Evolutionary conservation across 305 asterid species (phyloP), one percentile per base, ranked within the genome.

Genomic region (Petunia hybrid): DNA sequence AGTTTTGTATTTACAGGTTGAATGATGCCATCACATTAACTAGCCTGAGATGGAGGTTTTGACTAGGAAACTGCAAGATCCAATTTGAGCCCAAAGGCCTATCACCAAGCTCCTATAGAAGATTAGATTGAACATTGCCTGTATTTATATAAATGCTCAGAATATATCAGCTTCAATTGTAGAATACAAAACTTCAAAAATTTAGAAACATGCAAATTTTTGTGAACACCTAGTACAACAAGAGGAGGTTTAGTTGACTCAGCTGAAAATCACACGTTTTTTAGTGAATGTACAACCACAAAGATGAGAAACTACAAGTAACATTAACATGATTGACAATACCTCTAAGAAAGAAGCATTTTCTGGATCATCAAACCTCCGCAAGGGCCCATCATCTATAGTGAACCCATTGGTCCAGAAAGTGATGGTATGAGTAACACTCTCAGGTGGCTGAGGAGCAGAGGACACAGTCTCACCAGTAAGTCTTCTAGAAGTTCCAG

Each of bases 351-450:
- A 91, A 51, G 91, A 31, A 51, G 91, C 93, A 86, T 92, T 92
- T 77, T 83, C 89, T 60, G 95, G 98, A 84, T 94, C 98, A 48
- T 92, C 94, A 55, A 94, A 77, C 85, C 97, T 87, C 82, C 93
- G 86, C 70, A 94, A 81, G 59, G 97, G 95, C 55, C 97, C 98
- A 83, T 89, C 93, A 82, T 94, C 88, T 5, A 94, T 84, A 2
- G 98, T 91, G 84, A 92, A 94, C 16, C 98, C 98, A 85, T 94
- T 90, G 57, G 91, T 89, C 95, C 97, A 94, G 51, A 91, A 89
- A 57, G 86, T 85, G 80, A 94, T 92, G 79, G 48, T 83, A 86
- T 89, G 95, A 46, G 51, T 86, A 13, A 89, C 86, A 82, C 56
- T 71, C 78, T 87, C 91, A 86, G 95, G 92, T 45, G 31, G 92